Conservation (phyloP, 495 filamentous ascomycete genomes). For the Friedmanniomyces simplex region DNA sequence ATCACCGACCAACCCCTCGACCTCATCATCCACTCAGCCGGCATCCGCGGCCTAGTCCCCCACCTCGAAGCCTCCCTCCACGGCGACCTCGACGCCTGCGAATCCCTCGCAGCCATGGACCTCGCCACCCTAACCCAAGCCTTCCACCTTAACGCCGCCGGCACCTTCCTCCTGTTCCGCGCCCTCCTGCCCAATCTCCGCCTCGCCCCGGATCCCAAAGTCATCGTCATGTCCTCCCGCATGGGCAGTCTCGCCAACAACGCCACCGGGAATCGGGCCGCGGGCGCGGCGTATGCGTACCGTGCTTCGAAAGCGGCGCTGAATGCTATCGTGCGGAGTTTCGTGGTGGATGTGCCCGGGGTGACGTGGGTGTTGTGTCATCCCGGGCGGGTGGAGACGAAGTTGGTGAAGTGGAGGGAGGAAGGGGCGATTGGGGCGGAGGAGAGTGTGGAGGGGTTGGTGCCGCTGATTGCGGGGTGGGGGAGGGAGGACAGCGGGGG, state of each 20-base stretch:
- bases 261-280: slow-evolving; percentile 1
- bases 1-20: slow-evolving; percentile 21
- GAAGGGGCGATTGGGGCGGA: slow-evolving; percentile 32
- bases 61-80: slow-evolving; percentile 11
- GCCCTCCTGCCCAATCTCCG: slow-evolving; percentile 23
- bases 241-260: slow-evolving; percentile 28
- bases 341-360: slow-evolving; percentile 28
- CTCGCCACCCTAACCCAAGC: slow-evolving; percentile 23
- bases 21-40: slow-evolving; percentile 30
- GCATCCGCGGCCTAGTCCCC: slow-evolving; percentile 32
- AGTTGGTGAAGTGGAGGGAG: slow-evolving; percentile 32
- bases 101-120: slow-evolving; percentile 29
- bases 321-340: slow-evolving; percentile 28
- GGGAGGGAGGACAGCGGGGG: slow-evolving; percentile 23
- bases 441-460: slow-evolving; percentile 30
- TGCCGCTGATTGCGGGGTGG: slow-evolving; percentile 27
- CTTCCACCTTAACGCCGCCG: slow-evolving; percentile 28
- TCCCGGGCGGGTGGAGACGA: slow-evolving; percentile 34
- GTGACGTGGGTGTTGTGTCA: slow-evolving; percentile 24
- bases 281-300: slow-evolving; percentile 30
- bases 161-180: slow-evolving; percentile 28
- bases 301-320: slow-evolving; percentile 31
- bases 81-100: slow-evolving; percentile 25
- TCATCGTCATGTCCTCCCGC: slow-evolving; percentile 29
- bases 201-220: slow-evolving; percentile 17